Evolutionary conservation across 75 land plant species (phyloP), one percentile per base, ranked within the genome.

Genomic region (Pinus albicaulis): DNA sequence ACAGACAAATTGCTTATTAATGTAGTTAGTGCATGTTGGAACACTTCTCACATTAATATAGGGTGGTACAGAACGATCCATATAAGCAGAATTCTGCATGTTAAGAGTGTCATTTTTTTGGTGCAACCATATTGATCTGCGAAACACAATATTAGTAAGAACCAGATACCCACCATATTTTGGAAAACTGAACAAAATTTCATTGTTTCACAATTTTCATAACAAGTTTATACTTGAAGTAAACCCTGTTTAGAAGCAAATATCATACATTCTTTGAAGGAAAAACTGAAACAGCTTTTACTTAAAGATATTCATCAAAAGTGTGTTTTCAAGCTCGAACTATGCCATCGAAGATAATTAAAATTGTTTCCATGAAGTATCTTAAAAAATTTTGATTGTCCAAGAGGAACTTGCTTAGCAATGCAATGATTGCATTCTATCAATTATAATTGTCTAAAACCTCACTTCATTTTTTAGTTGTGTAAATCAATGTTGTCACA

Each of bases 91-190:
- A 68, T 68, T 68, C 48, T 38, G 71, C 48, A 41, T 20, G 20
- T 68, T 4, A 68, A 68, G 41, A 38, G 71, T 24, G 41, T 68
- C 71, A 20, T 44, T n/a, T 68, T 2, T 20, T 44, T 41, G 24
- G 71, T 68, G 41, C 38, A 41, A 17, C 71, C 24, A 68, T 68
- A 68, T 68, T 12, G 71, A 68, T 44, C 71, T 68, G 41, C 52
- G 11, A 68, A 68, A 68, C n/a, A 22, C 38, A 44, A 68, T 10
- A 68, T 41, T 44, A n/a, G 24, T 68, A 68, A 68, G 71, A 7
- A 20, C 71, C 71, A 68, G 23, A 41, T 41, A 38, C 22, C 10
- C 71, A 38, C 53, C 24, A 41, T 68, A 10, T n/a, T 36, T 20
- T n/a, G 71, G 66, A 66, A 66, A 66, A 34, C 20, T 68, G 20